phyloP scores from a whole-genome alignment of 768 basidiomycete species.

The Galerina sulciceps region DNA sequence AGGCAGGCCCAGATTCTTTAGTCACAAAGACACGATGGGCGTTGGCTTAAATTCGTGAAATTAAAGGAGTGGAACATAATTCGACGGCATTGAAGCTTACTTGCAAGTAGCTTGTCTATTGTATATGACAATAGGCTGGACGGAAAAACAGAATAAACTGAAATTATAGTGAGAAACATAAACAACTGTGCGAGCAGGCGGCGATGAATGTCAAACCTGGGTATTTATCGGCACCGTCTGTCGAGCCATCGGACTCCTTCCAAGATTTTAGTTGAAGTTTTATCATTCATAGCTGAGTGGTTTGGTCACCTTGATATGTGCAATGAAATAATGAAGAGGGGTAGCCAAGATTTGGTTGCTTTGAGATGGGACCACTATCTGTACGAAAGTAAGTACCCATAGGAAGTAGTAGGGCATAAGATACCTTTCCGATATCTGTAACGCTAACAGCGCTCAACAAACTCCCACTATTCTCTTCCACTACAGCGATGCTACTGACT shows the following conservation, averaged over 20 bases:
- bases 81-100: constrained; percentile 45
- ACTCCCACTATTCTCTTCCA: constrained; percentile 65
- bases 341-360: constrained; percentile 77
- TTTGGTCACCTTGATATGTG: constrained; percentile 66
- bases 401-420: constrained; percentile 11
- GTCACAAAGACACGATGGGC: constrained; percentile 82
- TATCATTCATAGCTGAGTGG: not conserved
- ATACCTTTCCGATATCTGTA: constrained; percentile 79
- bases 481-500: constrained; percentile 80
- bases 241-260: constrained; percentile 74
- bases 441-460: constrained; percentile 81
- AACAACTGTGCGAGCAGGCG: not conserved
- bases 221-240: constrained; percentile 79
- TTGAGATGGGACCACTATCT: constrained; percentile 82
- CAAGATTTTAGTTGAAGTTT: not conserved
- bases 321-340: constrained; percentile 71
- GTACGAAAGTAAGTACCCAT: not conserved
- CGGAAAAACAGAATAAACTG: constrained; percentile 78
- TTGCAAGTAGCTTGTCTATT: constrained; percentile 82
- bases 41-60: constrained; percentile 54
- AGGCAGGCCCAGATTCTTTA: constrained; percentile 58
- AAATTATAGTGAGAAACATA: not conserved
- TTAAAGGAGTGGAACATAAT: not conserved
- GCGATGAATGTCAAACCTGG: constrained; percentile 51
- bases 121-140: constrained; percentile 69